phyloP scores from a whole-genome alignment of 495 filamentous ascomycete species.

The Penicillium ochrochloron region DNA sequence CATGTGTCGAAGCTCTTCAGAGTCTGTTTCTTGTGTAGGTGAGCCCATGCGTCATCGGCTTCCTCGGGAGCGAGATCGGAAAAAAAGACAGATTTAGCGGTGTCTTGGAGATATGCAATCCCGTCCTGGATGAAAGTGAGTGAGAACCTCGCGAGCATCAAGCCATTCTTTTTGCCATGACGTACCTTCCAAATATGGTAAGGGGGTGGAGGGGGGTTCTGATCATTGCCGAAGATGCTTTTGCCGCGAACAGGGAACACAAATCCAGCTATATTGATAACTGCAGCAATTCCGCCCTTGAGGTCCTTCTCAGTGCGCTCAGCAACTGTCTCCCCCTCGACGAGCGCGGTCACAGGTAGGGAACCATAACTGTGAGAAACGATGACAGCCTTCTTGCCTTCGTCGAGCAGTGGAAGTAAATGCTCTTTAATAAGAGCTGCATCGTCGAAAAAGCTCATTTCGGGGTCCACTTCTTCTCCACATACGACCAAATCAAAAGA shows the following conservation, averaged over 20 bases:
- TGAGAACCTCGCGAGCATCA: not conserved
- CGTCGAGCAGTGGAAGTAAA: slow-evolving; percentile 18
- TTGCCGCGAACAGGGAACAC: slow-evolving; percentile 17
- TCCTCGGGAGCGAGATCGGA: slow-evolving; percentile 7
- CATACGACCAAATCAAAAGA: slow-evolving; percentile 13
- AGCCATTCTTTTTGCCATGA: not conserved
- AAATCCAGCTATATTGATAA: slow-evolving; percentile 23
- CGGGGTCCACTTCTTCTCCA: slow-evolving; percentile 14
- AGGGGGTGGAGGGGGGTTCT: slow-evolving; percentile 7
- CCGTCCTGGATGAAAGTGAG: slow-evolving; percentile 1
- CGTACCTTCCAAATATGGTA: slow-evolving; percentile 15
- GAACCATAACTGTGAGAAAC: slow-evolving; percentile 26
- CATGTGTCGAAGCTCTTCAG: not conserved
- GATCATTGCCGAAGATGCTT: slow-evolving; percentile 16
- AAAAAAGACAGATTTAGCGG: slow-evolving; percentile 11
- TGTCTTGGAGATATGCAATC: slow-evolving; percentile 10
- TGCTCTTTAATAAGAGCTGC: slow-evolving; percentile 12
- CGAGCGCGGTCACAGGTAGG: slow-evolving; percentile 6
- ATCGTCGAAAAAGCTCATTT: slow-evolving; percentile 15
- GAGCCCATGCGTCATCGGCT: slow-evolving; percentile 13
- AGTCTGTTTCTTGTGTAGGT: slow-evolving; percentile 3
- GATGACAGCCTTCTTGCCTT: slow-evolving; percentile 21
- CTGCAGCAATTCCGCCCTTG: slow-evolving; percentile 18
- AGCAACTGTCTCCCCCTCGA: slow-evolving; percentile 15
- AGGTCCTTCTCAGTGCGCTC: slow-evolving; percentile 20